phyloP scores from a whole-genome alignment of 441 rosid genomes.

The Syzygium syzygioides region DNA sequence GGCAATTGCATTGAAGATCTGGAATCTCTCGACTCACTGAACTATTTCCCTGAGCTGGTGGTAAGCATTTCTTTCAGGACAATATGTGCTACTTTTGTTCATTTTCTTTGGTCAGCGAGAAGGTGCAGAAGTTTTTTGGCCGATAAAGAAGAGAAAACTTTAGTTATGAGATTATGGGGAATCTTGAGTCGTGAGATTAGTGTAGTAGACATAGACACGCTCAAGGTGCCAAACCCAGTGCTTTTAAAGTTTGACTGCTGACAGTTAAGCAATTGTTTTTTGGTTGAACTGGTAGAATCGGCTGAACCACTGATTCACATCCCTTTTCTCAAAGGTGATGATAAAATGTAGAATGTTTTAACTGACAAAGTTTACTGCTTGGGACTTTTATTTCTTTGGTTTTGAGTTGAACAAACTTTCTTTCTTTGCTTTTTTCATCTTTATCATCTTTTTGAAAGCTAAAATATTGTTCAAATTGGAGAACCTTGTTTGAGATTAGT shows the following conservation, averaged over 20 bases:
- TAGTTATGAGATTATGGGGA: not conserved
- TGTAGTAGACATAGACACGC: not conserved
- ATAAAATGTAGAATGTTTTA: not conserved
- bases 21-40: slow-evolving; percentile 60
- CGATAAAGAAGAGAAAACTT: not conserved
- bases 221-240: not conserved
- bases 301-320: not conserved
- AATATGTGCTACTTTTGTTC: not conserved
- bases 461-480: not conserved
- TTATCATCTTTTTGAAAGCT: not conserved
- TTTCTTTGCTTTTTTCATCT: not conserved
- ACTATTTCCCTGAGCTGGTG: slow-evolving; percentile 62
- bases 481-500: not conserved
- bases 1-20: slow-evolving; percentile 55
- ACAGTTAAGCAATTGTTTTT: not conserved
- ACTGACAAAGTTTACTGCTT: not conserved
- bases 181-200: not conserved
- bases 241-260: not conserved
- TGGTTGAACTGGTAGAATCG: not conserved
- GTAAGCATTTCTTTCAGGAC: slow-evolving; percentile 30
- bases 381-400: not conserved
- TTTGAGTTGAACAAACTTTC: not conserved
- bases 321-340: not conserved
- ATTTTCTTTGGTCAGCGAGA: not conserved
- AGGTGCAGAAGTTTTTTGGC: not conserved